Evolutionary conservation across 108 stramenopile genomes (phyloP).

Genomic region (Fragilaria crotonensis): DNA sequence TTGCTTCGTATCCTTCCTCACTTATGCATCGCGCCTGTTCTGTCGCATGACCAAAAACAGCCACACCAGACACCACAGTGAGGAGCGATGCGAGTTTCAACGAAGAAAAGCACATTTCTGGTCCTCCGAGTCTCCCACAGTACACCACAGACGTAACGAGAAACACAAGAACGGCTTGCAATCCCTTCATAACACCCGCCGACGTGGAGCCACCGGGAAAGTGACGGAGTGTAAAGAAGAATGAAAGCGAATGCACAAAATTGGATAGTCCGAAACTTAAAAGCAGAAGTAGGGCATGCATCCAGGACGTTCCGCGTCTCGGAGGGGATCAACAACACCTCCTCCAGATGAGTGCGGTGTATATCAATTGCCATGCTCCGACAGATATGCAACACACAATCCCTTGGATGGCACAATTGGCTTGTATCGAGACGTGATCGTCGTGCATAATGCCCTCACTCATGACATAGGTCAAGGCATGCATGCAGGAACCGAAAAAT

Average conservation of each 20-base stretch:
- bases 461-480: conserved; percentile 60
- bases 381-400: conserved; percentile 30
- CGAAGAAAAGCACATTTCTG: conserved; percentile 65
- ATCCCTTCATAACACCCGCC: conserved; percentile 79
- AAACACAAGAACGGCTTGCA: conserved; percentile 79
- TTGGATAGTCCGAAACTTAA: conserved; percentile 36
- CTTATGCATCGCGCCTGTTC: neutral
- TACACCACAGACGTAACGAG: conserved; percentile 42
- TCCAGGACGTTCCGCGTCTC: conserved; percentile 35
- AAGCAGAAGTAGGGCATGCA: conserved; percentile 21
- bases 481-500: conserved; percentile 49
- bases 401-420: conserved; percentile 72
- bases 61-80: conserved; percentile 51
- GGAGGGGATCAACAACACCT: conserved; percentile 43
- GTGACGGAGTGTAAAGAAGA: conserved; percentile 56
- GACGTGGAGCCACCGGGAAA: conserved; percentile 67
- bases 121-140: conserved; percentile 55
- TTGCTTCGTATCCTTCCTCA: too few relatives aligned
- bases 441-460: conserved; percentile 52
- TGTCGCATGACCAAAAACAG: conserved; percentile 6
- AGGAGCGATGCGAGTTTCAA: conserved; percentile 48
- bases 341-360: conserved; percentile 50
- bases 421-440: conserved; percentile 33
- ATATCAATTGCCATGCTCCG: conserved; percentile 59
- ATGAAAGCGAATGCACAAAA: conserved; percentile 54